Percentiles rank a stretch among this genome's conserved stretches.
Conservation (phyloP, 192 early-diverging fungal species). For the Umbelopsis sp. region DNA sequence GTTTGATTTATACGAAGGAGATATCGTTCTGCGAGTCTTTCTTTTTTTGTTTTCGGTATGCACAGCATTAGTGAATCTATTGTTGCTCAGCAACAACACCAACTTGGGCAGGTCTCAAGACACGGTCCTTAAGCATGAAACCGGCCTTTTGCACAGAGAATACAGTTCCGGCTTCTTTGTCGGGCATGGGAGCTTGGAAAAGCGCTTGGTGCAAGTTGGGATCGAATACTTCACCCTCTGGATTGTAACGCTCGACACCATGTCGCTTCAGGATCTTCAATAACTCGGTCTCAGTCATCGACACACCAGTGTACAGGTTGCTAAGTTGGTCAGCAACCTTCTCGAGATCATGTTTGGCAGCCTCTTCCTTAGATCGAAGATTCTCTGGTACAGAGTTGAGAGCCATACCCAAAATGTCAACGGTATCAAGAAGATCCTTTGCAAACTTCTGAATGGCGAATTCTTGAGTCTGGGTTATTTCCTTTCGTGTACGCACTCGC, state of each 20-base stretch:
- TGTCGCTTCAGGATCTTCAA: conserved; percentile 85
- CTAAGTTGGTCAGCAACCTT: conserved; percentile 61
- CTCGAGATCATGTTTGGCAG: conserved; percentile 32
- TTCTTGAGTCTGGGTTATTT: conserved; percentile 76
- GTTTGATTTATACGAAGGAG: background rate
- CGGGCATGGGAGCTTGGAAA: conserved; percentile 89
- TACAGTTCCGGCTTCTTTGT: conserved; percentile 87
- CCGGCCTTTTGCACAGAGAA: conserved; percentile 92
- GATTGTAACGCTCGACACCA: conserved; percentile 81
- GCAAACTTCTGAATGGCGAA: conserved; percentile 99
- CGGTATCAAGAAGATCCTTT: conserved; percentile 91
- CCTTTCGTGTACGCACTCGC: conserved; percentile 83
- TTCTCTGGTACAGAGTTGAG: conserved; percentile 85
- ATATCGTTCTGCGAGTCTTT: conserved; percentile 4
- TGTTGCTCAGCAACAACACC: conserved; percentile 79
- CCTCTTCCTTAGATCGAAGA: conserved; percentile 39
- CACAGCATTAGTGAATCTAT: conserved; percentile 19
- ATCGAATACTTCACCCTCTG: conserved; percentile 90
- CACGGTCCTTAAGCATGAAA: conserved; percentile 90
- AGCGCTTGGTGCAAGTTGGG: conserved; percentile 93
- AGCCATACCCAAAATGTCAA: conserved; percentile 90
- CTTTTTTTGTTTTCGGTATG: background rate
- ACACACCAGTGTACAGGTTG: conserved; percentile 86
- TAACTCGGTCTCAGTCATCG: conserved; percentile 86
- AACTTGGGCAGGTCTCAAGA: conserved; percentile 93